Percentiles rank a stretch among this genome's conserved stretches.
Conservation (phyloP, 2,329 filamentous ascomycete genomes). For the Shiraia bambusicola region DNA sequence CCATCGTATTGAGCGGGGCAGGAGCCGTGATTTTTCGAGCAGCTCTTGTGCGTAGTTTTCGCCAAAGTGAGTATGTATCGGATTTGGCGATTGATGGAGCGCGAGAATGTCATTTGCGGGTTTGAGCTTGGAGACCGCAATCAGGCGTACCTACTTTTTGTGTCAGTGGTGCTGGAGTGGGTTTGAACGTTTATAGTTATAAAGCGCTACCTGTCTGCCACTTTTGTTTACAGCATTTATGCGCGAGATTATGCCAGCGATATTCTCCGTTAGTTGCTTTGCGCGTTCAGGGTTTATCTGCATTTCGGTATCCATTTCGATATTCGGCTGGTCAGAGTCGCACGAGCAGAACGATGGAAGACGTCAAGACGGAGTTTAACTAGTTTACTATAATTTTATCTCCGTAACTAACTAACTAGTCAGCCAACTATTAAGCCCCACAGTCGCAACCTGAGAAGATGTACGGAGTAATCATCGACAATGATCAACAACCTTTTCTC, state of each 20-base stretch:
- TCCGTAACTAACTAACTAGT: too few species aligned
- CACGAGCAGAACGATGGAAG: constrained; percentile 8
- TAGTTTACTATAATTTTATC: too few species aligned
- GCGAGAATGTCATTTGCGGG: constrained; percentile 87
- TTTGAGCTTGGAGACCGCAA: constrained; percentile 96
- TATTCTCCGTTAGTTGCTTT: constrained; percentile 49
- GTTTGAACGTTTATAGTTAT: too few species aligned
- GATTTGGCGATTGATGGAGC: constrained; percentile 61
- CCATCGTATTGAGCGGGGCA: constrained; percentile 80
- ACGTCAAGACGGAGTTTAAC: constrained; percentile 21
- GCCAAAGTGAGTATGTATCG: constrained; percentile 74
- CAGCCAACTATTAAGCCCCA: constrained; percentile 6
- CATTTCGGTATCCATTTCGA: constrained; percentile 44
- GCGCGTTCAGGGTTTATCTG: constrained; percentile 48
- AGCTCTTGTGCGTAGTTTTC: constrained; percentile 91
- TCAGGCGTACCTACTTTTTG: constrained; percentile 69
- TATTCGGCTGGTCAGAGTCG: constrained; percentile 10
- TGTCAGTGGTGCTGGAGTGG: constrained; percentile 10
- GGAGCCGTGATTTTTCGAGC: constrained; percentile 75
- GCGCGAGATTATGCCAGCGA: constrained; percentile 45
- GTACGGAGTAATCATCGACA: not conserved
- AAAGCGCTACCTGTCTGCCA: constrained; percentile 29
- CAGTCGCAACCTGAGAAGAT: not conserved
- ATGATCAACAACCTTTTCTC: not conserved
- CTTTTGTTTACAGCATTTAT: constrained; percentile 44